A percentile compares a stretch with the other conserved stretches of the same genome.
phyloP scores from a whole-genome alignment of 257 asterid genomes.

The Solanum lycopersicoides region DNA sequence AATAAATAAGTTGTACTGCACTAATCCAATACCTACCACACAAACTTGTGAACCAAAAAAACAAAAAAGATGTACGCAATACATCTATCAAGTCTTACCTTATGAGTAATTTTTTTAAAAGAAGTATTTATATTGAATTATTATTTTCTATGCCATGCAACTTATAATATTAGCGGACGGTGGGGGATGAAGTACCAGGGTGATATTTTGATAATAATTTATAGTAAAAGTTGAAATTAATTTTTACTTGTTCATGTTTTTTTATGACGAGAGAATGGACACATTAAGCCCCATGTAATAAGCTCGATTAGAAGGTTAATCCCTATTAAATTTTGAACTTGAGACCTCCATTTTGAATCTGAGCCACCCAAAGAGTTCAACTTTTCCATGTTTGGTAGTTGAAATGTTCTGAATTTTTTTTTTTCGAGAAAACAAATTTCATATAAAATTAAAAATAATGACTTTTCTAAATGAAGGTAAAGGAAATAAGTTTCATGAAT shows the following conservation, averaged over 20 bases:
- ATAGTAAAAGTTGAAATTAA: not conserved
- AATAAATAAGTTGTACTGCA: not conserved
- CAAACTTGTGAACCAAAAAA: not conserved
- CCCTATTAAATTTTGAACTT: rapidly evolving
- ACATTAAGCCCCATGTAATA: not conserved
- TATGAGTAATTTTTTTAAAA: rapidly evolving
- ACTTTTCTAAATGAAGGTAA: not conserved
- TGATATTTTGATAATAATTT: not conserved
- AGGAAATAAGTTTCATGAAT: not conserved
- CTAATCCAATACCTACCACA: not conserved
- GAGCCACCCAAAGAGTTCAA: too few species aligned
- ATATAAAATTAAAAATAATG: not conserved
- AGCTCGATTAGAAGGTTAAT: not conserved
- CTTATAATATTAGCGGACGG: not conserved
- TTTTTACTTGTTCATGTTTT: not conserved
- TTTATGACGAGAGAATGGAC: not conserved
- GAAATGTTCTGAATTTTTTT: not conserved
- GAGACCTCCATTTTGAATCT: not conserved
- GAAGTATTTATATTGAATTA: not conserved
- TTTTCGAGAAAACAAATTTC: not conserved
- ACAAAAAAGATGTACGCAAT: not conserved
- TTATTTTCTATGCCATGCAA: not conserved
- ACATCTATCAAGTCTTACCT: not conserved
- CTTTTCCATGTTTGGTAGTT: not conserved
- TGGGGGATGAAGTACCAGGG: not conserved